These are phyloP conservation scores for Penicillium sp. DNA, from an alignment of 2,329 filamentous ascomycete genomes.

Conservation along the genomic window DNA sequence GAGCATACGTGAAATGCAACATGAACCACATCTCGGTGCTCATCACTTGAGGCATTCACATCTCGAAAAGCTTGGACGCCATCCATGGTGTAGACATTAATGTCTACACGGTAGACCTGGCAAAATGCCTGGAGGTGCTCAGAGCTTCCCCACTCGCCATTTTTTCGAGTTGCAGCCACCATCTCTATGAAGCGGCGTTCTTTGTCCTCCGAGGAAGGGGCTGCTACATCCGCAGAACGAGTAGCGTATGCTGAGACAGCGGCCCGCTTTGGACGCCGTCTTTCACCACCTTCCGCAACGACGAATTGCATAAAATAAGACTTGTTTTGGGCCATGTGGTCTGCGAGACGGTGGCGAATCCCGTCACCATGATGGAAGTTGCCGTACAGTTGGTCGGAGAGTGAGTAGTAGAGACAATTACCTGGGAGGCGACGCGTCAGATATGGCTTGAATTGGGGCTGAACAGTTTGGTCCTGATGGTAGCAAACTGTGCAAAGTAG, in stretches of 20 bases:
- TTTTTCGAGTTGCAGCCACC: slow-evolving; percentile 61
- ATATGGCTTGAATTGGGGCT: slow-evolving; percentile 1
- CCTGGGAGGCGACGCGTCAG: slow-evolving; percentile 49
- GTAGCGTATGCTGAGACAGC: slow-evolving; percentile 49
- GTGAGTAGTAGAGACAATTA: slow-evolving; percentile 70
- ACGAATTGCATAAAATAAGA: slow-evolving; percentile 68
- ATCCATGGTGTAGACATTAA: slow-evolving; percentile 59
- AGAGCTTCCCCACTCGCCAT: slow-evolving; percentile 66
- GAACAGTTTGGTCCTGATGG: slow-evolving; percentile 7
- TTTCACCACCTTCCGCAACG: slow-evolving; percentile 56
- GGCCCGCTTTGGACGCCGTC: slow-evolving; percentile 59
- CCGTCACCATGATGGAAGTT: slow-evolving; percentile 58
- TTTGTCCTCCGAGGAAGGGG: slow-evolving; percentile 55
- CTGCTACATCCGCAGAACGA: slow-evolving; percentile 45
- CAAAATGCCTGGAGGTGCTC: slow-evolving; percentile 69
- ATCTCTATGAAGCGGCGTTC: slow-evolving; percentile 61
- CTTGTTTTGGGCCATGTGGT: slow-evolving; percentile 63
- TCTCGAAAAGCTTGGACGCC: slow-evolving; percentile 49
- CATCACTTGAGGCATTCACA: slow-evolving; percentile 43
- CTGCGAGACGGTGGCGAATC: slow-evolving; percentile 61
- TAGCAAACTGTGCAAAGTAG: slow-evolving; percentile 6
- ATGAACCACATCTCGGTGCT: slow-evolving; percentile 50
- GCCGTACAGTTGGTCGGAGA: slow-evolving; percentile 68
- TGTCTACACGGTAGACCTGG: slow-evolving; percentile 61
- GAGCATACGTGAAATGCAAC: slow-evolving; percentile 64